These are phyloP conservation scores for Aspergillus tamarii DNA, from an alignment of 2,329 filamentous ascomycete genomes.

Conservation along the genomic window DNA sequence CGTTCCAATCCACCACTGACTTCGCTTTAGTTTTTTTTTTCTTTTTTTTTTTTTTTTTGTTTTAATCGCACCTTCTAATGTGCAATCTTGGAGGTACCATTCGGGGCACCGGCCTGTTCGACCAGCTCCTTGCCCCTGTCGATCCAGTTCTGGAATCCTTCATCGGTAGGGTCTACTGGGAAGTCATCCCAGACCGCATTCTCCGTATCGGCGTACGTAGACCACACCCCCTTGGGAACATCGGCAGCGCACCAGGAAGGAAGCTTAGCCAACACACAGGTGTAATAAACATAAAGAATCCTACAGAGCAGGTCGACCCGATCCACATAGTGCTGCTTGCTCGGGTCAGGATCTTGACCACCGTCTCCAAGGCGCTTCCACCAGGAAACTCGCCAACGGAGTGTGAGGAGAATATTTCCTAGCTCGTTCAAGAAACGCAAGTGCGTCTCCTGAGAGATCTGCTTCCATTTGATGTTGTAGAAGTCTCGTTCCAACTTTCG, in stretches of 20 bases:
- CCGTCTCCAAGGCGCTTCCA: conserved; percentile 48
- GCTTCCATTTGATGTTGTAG: conserved; percentile 51
- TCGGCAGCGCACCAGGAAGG: conserved; percentile 42
- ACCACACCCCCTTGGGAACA: conserved; percentile 45
- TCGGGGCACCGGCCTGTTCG: conserved; percentile 42
- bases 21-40: not conserved
- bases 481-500: conserved; percentile 47
- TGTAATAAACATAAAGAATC: conserved; percentile 52
- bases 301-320: conserved; percentile 47
- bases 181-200: conserved; percentile 48
- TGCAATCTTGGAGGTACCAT: conserved; percentile 32
- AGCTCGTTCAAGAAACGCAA: conserved; percentile 45
- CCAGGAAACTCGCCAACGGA: conserved; percentile 51
- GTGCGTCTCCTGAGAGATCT: conserved; percentile 47
- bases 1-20: conserved; percentile 28
- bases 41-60: not conserved
- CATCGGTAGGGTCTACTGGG: conserved; percentile 41
- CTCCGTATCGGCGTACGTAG: conserved; percentile 46
- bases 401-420: conserved; percentile 45
- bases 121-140: conserved; percentile 43
- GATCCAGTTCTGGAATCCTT: conserved; percentile 48
- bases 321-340: conserved; percentile 43
- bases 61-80: not conserved
- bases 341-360: conserved; percentile 38
- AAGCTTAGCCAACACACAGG: conserved; percentile 46